phyloP scores from a whole-genome alignment of 1,284 basidiomycete species.

The Papiliotrema flavescens region DNA sequence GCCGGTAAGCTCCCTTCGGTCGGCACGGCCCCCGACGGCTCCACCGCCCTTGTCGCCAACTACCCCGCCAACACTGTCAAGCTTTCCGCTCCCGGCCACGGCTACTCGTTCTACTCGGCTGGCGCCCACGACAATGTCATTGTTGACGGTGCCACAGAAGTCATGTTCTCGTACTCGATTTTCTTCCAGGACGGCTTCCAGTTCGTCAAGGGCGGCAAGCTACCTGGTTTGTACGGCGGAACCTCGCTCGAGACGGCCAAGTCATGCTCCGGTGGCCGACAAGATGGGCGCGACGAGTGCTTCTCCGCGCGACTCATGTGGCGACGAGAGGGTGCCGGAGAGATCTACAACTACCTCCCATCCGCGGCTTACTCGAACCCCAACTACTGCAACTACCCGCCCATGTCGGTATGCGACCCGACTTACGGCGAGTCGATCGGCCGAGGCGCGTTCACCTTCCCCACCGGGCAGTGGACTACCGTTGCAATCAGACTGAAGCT shows the following conservation, averaged over 20 bases:
- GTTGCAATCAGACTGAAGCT: constrained; percentile 62
- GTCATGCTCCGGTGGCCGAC: constrained; percentile 48
- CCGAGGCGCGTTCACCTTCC: constrained; percentile 67
- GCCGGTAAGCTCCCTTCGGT: constrained; percentile 30
- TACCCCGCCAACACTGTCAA: constrained; percentile 37
- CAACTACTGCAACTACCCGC: constrained; percentile 28
- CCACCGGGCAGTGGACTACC: constrained; percentile 60
- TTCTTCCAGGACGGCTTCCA: constrained; percentile 45
- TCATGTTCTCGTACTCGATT: constrained; percentile 45
- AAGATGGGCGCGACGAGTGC: constrained; percentile 40
- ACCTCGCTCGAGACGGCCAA: constrained; percentile 27
- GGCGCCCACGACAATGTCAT: constrained; percentile 27
- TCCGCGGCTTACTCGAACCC: constrained; percentile 6
- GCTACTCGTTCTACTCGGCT: constrained; percentile 40
- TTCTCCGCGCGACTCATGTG: constrained; percentile 51
- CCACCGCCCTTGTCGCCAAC: constrained; percentile 27
- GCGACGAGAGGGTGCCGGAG: constrained; percentile 39
- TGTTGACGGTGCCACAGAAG: constrained; percentile 34
- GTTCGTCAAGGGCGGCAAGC: constrained; percentile 50
- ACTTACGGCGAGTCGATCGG: constrained; percentile 54
- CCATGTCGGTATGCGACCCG: constrained; percentile 33
- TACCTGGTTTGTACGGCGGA: constrained; percentile 49
- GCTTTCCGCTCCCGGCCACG: constrained; percentile 22
- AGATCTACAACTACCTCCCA: constrained; percentile 45
- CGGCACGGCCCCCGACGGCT: constrained; percentile 38